These are phyloP conservation scores for Lepidium sativum DNA, from an alignment of 345 rosid genomes.

Conservation along the genomic window DNA sequence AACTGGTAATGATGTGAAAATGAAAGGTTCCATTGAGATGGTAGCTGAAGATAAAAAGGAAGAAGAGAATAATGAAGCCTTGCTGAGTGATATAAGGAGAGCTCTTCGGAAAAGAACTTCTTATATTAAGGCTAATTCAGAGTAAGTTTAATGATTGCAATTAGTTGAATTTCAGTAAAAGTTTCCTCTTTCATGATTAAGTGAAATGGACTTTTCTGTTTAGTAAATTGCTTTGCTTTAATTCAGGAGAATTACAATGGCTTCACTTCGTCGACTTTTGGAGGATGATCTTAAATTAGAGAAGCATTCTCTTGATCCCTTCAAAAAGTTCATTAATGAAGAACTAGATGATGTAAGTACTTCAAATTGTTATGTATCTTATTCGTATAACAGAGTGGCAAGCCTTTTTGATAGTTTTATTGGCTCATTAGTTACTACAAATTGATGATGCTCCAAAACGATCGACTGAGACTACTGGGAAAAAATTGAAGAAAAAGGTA, in stretches of 20 bases:
- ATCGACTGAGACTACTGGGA: constrained; percentile 30
- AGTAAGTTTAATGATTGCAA: constrained; percentile 35
- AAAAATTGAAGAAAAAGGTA: constrained; percentile 29
- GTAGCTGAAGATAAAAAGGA: constrained; percentile 26
- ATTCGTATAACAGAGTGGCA: background rate
- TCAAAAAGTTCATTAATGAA: constrained; percentile 53
- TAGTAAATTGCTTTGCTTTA: background rate
- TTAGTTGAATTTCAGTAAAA: background rate
- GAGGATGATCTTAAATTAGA: constrained; percentile 79
- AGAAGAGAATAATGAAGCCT: constrained; percentile 30
- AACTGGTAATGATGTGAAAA: background rate
- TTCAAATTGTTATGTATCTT: background rate
- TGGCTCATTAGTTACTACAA: constrained; percentile 16
- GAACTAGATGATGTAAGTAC: constrained; percentile 55
- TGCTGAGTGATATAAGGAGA: constrained; percentile 42
- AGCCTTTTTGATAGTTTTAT: background rate
- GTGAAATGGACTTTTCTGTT: background rate
- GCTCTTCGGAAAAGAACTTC: constrained; percentile 55
- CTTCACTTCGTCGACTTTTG: constrained; percentile 65
- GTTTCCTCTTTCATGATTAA: background rate
- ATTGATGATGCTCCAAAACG: constrained; percentile 31
- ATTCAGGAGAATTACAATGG: constrained; percentile 63
- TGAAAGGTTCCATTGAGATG: constrained; percentile 42
- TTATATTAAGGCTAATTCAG: constrained; percentile 56
- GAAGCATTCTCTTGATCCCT: constrained; percentile 53